These are phyloP conservation scores for Rutstroemia sp. DNA, from an alignment of 2,329 filamentous ascomycete species.

Conservation along the genomic window DNA sequence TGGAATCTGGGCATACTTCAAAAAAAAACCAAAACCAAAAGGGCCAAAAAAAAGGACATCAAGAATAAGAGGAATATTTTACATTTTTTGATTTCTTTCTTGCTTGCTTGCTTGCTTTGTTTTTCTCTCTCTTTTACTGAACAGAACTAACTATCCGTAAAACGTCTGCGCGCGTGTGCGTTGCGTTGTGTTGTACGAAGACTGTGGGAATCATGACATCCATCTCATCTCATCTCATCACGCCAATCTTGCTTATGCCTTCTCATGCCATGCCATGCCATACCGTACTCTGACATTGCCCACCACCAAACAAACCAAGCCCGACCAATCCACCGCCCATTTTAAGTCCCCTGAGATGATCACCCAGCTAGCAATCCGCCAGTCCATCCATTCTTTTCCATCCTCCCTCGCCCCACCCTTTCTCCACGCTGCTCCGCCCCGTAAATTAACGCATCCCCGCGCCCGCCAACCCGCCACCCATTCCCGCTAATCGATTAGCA, in stretches of 20 bases:
- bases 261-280: not conserved
- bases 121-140: slow-evolving; percentile 3
- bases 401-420: not conserved
- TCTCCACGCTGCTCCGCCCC: not conserved
- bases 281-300: not conserved
- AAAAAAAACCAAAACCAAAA: not conserved
- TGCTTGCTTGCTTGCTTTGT: not conserved
- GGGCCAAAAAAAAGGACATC: not conserved
- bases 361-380: no score
- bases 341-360: no score
- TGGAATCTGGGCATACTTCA: no score
- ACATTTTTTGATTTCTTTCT: not conserved
- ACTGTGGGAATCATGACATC: slow-evolving; percentile 4
- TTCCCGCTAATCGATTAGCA: slow-evolving; percentile 61
- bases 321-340: no score
- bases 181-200: not conserved
- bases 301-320: not conserved
- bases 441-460: slow-evolving; percentile 22
- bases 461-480: slow-evolving; percentile 36
- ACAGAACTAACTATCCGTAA: not conserved
- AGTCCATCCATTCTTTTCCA: not conserved
- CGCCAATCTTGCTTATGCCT: not conserved
- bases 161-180: no score
- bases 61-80: not conserved
- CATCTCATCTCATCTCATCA: not conserved